phyloP scores from a whole-genome alignment of 768 basidiomycete species.

The Gymnopilus junonius region DNA sequence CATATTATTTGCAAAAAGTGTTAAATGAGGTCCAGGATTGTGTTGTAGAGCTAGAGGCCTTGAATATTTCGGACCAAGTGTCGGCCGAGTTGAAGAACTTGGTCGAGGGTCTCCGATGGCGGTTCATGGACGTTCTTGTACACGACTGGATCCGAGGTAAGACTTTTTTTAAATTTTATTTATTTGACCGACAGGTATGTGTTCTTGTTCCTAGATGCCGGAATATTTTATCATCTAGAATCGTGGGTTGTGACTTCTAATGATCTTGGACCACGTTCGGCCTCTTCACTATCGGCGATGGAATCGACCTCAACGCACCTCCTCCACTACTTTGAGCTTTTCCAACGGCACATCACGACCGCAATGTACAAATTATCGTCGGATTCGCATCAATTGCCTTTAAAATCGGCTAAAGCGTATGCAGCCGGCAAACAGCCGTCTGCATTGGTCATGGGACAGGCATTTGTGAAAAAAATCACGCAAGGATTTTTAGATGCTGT shows the following conservation, averaged over 20 bases:
- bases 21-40: constrained; percentile 86
- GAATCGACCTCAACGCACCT: constrained; percentile 66
- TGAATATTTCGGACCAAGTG: constrained; percentile 79
- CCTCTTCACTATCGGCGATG: background rate
- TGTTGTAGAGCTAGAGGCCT: constrained; percentile 72
- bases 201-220: constrained; percentile 16
- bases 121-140: constrained; percentile 79
- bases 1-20: constrained; percentile 78
- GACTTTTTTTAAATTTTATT: constrained; percentile 14
- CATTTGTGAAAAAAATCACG: constrained; percentile 68
- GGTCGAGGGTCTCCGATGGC: constrained; percentile 85
- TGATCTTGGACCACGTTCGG: constrained; percentile 31
- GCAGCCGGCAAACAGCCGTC: constrained; percentile 24
- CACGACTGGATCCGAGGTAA: constrained; percentile 84
- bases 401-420: constrained; percentile 39
- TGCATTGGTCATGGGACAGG: constrained; percentile 8
- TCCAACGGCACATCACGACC: constrained; percentile 78
- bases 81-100: constrained; percentile 69
- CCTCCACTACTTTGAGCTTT: constrained; percentile 72
- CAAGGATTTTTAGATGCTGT: constrained; percentile 84
- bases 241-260: constrained; percentile 71
- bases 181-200: background rate
- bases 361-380: constrained; percentile 79
- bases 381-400: constrained; percentile 58
- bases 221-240: constrained; percentile 80